Evolutionary conservation across 805 yeast species (phyloP), one percentile per base, ranked within the genome.

Genomic region (Teunomyces gatunensis): DNA sequence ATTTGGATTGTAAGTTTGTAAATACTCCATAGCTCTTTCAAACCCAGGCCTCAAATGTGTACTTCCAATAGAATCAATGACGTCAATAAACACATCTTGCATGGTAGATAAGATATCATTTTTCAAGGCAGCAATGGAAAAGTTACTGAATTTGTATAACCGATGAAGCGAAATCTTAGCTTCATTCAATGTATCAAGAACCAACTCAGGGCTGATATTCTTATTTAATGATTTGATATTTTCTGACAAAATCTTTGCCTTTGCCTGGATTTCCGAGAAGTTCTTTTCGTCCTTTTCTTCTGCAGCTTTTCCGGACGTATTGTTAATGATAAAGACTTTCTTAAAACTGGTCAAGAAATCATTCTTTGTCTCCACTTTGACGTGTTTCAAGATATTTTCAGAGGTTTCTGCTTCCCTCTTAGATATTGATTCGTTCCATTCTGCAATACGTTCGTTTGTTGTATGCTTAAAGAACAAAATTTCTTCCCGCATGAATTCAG

Each of bases 21-120:
- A 69, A 45, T 90, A 79, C 1, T 67, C 70, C 44, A 91, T 71
- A 0, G 98, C 97, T 55, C 82, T 85, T 35, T 82, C 83, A 62
- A 94, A 94, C 0, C 97, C 98, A 0, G 82, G 82, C 52, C 79
- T 78, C n/a, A 94, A 74, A 65, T 94, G 98, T n/a, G 79, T 72
- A 13, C 74, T 74, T 10, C 91, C 86, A 12, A 92, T 69, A 5
- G 80, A 69, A 1, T 77, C 78, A 6, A 92, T 66, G 43, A 87
- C 76, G 30, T 78, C 80, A 13, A 84, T 81, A 59, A 89, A 92
- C 1, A 90, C 73, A n/a, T 77, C 79, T 59, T 79, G 81, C 45
- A 73, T 69, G 1, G 81, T 67, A 41, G 72, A 59, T 35, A 70
- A 60, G 9, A 70, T 60, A 37, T 67, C 72, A 32, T 56, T 51